Evolutionary conservation across 2,329 filamentous ascomycete genomes (phyloP), one percentile per base, ranked within the genome.

Genomic region (Cordyceps javanica): DNA sequence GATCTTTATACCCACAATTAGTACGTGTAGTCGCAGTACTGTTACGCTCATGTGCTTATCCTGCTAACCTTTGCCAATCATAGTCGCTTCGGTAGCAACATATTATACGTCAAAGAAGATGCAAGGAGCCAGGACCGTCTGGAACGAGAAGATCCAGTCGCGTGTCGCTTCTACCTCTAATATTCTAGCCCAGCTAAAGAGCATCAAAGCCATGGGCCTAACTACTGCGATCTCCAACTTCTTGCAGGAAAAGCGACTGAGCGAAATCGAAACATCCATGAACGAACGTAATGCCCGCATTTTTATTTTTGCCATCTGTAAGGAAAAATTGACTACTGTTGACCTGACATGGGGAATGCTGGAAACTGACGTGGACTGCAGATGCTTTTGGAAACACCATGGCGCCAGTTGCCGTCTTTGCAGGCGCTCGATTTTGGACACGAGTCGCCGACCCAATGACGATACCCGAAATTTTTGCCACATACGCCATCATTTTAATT

Each of bases 361-460:
- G 14, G 19, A 9, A 16, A 25, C 51, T 55, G 13, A 55, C 21
- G 2, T 14, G 19, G 3, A 14, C 52, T 19, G 16, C 13, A 57
- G 45, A 57, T 28, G 55, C 38, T 10, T 50, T 57, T 21, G 39
- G 46, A 14, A 38, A 36, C 11, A 25, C 34, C 9, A 51, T 57
- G 26, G 38, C 55, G 3, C 55, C 55, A 9, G 55, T 57, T 3
- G 46, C 41, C 14, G 39, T 51, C 13, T 44, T 57, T n/a, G 55
- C 46, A 16, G 55, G 55, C 9, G 55, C 46, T 19, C 13, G 38
- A 23, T 57, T 57, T 19, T 57, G 55, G 55, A 57, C 55, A 13
- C 46, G 46, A 14, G 48, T 23, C 9, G 16, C 38, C 9, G 38
- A 52, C 21, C 39, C 39, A 10, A 50, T 57, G 30, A 45, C 55